phyloP scores from a whole-genome alignment of 2,329 filamentous ascomycete genomes.

The Pezizomycotina sp. region DNA sequence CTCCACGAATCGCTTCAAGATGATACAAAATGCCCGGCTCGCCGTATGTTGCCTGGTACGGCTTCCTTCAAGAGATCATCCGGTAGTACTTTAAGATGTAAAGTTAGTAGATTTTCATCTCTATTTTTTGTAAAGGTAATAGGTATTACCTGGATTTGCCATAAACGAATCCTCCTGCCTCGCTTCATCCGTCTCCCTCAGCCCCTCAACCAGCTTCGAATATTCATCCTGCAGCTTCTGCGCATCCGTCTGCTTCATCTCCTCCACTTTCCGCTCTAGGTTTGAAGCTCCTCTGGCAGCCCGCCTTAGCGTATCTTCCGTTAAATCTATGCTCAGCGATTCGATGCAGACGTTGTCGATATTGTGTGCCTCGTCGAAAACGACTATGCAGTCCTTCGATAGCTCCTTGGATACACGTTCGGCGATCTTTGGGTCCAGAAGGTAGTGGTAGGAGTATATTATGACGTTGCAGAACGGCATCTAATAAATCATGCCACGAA shows the following conservation, averaged over 20 bases:
- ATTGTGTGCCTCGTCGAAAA: constrained; percentile 97
- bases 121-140: neutral
- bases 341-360: constrained; percentile 99
- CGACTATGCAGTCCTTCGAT: constrained; percentile 94
- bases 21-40: constrained; percentile 88
- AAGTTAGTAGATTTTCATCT: too few relatives aligned
- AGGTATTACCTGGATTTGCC: constrained; percentile 52
- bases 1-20: constrained; percentile 91
- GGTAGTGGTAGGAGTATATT: constrained; percentile 97
- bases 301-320: constrained; percentile 81
- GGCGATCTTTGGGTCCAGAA: constrained; percentile 93
- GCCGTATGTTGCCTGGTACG: constrained; percentile 84
- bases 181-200: constrained; percentile 74
- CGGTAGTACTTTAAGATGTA: constrained; percentile 46
- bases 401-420: constrained; percentile 88
- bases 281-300: constrained; percentile 82
- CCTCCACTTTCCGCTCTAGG: constrained; percentile 72
- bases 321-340: constrained; percentile 88
- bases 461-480: constrained; percentile 99
- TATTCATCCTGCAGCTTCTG: constrained; percentile 92
- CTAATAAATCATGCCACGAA: constrained; percentile 30
- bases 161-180: constrained; percentile 92
- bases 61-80: constrained; percentile 91
- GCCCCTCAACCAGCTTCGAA: constrained; percentile 78
- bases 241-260: constrained; percentile 92